Evolutionary conservation across 2,329 filamentous ascomycete species (phyloP).

Genomic region (Setomelanomma holmii): DNA sequence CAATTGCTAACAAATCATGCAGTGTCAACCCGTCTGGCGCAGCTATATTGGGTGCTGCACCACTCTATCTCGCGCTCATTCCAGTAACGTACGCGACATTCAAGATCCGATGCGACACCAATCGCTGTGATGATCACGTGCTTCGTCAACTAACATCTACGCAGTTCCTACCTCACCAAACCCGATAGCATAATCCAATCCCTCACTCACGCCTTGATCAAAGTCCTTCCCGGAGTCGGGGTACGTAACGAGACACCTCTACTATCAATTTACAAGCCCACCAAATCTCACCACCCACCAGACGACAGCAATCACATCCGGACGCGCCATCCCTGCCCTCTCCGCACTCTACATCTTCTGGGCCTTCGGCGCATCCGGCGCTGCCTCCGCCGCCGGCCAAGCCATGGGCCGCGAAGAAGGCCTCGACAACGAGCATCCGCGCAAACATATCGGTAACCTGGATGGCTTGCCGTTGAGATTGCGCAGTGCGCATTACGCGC

Average conservation of each 20-base stretch:
- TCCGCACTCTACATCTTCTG: constrained; percentile 30
- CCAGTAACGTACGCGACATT: constrained; percentile 21
- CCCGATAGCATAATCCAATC: constrained; percentile 27
- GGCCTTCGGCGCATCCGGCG: constrained; percentile 30
- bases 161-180: constrained; percentile 24
- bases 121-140: too few species aligned
- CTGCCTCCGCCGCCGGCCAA: constrained; percentile 27
- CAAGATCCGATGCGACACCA: not conserved
- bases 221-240: constrained; percentile 25
- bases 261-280: too few species aligned
- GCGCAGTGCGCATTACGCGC: constrained; percentile 28
- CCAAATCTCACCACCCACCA: not conserved
- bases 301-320: constrained; percentile 23
- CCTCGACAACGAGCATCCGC: constrained; percentile 22
- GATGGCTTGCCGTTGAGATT: constrained; percentile 25
- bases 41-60: constrained; percentile 19
- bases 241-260: too few species aligned
- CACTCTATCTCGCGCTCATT: constrained; percentile 28
- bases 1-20: not conserved
- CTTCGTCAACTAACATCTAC: not conserved
- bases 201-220: constrained; percentile 28
- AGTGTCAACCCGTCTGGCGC: constrained; percentile 26
- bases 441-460: constrained; percentile 19
- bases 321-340: constrained; percentile 30
- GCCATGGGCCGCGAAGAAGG: constrained; percentile 28